Evolutionary conservation across 768 basidiomycete species (phyloP).

Genomic region (Gelatoporia subvermispora): DNA sequence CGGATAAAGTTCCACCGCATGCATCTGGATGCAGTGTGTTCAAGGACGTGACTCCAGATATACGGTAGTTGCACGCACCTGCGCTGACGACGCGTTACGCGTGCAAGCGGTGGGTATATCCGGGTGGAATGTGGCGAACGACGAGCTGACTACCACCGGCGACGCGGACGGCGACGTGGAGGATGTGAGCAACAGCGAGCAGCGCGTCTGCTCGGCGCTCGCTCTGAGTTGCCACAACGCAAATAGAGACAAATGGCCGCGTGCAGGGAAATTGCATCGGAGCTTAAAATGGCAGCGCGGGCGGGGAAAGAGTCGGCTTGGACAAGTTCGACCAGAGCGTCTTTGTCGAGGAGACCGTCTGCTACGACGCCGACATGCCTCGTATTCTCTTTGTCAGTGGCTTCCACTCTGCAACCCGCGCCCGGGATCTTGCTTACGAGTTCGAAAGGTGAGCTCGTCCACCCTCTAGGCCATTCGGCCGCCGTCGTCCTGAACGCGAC

Average conservation of each 20-base stretch:
- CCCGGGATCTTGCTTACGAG: conserved; percentile 79
- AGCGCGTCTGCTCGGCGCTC: neutral
- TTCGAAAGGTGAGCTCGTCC: conserved; percentile 64
- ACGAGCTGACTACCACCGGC: too few relatives aligned
- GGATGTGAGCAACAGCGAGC: too few relatives aligned
- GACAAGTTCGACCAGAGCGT: neutral
- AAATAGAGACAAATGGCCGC: neutral
- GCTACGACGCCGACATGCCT: conserved; percentile 41
- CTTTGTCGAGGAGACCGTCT: conserved; percentile 1
- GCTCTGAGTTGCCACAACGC: neutral
- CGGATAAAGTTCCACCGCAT: conserved; percentile 13
- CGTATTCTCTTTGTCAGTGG: conserved; percentile 87
- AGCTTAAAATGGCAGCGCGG: neutral
- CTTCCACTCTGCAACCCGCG: conserved; percentile 78
- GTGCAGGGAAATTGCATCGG: neutral
- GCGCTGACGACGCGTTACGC: too few relatives aligned
- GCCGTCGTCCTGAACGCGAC: conserved; percentile 1
- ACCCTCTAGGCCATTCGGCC: neutral
- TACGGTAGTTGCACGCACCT: too few relatives aligned
- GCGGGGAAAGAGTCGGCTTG: neutral
- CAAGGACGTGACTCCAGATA: too few relatives aligned
- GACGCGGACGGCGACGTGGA: neutral
- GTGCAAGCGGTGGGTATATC: too few relatives aligned
- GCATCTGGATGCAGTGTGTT: conserved; percentile 4
- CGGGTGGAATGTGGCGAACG: too few relatives aligned